Evolutionary conservation across 129 eudicot genomes (phyloP).

Genomic region (Oenanthe sinensis): DNA sequence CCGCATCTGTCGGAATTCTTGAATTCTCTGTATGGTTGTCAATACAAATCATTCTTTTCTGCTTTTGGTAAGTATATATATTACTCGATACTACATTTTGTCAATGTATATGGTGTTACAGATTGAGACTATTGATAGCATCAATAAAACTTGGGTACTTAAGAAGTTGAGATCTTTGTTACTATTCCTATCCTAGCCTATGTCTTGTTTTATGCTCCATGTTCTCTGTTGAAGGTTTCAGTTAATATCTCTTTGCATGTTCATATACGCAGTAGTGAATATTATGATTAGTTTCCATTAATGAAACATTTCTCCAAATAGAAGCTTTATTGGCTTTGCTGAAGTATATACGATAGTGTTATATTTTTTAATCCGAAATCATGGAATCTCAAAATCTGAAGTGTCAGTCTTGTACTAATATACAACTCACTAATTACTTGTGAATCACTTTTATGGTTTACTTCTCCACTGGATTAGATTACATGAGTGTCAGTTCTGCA

Average conservation of each 20-base stretch:
- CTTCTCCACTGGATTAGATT: background rate
- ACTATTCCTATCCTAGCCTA: background rate
- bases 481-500: background rate
- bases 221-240: background rate
- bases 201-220: background rate
- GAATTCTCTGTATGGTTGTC: constrained; percentile 58
- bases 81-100: background rate
- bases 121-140: background rate
- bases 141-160: background rate
- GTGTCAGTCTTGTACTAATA: background rate
- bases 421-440: background rate
- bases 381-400: background rate
- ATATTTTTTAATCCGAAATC: background rate
- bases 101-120: background rate
- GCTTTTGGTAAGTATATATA: constrained; percentile 44
- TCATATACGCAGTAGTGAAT: background rate
- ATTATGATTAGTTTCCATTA: background rate
- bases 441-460: background rate
- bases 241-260: background rate
- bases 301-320: background rate
- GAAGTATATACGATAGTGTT: background rate
- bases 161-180: background rate
- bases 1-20: constrained; percentile 60
- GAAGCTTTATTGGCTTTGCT: background rate
- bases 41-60: constrained; percentile 59